A percentile compares a stretch with the other conserved stretches of the same genome.
Evolutionary conservation across 2,329 filamentous ascomycete species (phyloP).

Genomic region (Ilyonectria robusta): DNA sequence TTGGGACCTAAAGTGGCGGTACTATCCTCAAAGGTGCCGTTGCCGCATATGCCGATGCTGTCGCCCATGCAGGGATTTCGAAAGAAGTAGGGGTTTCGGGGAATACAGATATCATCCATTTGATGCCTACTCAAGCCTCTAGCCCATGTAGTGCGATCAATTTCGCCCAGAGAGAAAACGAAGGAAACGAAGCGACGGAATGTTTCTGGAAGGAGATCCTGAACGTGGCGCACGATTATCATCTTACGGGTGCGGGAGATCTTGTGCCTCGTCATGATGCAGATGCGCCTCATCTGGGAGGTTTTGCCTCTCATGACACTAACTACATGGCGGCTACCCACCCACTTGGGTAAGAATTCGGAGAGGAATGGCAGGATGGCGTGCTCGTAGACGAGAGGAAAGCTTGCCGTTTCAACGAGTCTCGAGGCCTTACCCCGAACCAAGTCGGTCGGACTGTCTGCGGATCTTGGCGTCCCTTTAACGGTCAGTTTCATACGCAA

Average conservation of each 20-base stretch:
- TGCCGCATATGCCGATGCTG: slow-evolving; percentile 56
- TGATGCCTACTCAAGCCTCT: slow-evolving; percentile 55
- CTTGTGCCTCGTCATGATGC: slow-evolving; percentile 55
- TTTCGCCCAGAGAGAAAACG: slow-evolving; percentile 55
- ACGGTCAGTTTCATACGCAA: slow-evolving; percentile 23
- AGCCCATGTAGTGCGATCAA: slow-evolving; percentile 57
- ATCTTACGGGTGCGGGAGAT: slow-evolving; percentile 56
- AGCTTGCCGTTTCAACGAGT: slow-evolving; percentile 53
- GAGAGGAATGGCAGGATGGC: slow-evolving; percentile 59
- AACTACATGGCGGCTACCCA: slow-evolving; percentile 57
- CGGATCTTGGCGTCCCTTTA: slow-evolving; percentile 47
- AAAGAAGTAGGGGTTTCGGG: slow-evolving; percentile 61
- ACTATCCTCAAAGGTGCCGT: slow-evolving; percentile 50
- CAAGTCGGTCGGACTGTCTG: slow-evolving; percentile 52
- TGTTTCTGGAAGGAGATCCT: slow-evolving; percentile 57
- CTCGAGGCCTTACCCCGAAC: slow-evolving; percentile 46
- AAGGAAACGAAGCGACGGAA: slow-evolving; percentile 53
- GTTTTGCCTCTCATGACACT: slow-evolving; percentile 55
- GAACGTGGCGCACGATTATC: slow-evolving; percentile 57
- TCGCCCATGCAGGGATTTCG: slow-evolving; percentile 61
- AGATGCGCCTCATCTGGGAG: slow-evolving; percentile 54
- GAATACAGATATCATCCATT: slow-evolving; percentile 58
- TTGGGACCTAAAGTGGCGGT: slow-evolving; percentile 61
- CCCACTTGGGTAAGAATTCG: slow-evolving; percentile 59
- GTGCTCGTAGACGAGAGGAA: slow-evolving; percentile 60